Base-by-base conservation (phyloP, 305 asterid genomes). In the Lippia alba region DNA sequence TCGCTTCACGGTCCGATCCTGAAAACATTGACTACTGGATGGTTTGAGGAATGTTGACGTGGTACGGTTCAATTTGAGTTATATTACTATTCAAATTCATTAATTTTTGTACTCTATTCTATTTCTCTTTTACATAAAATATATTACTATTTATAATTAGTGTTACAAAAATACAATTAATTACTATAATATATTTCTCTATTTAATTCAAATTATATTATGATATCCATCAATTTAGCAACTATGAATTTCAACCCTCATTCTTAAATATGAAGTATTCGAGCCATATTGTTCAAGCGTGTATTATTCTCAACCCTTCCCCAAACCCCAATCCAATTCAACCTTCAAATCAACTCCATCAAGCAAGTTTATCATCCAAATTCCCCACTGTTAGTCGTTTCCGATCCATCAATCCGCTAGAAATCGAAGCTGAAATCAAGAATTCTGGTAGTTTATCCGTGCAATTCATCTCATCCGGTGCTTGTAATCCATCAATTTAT, bases 271-370 rank as follows among this genome's bases (percentile, higher is more conserved):
- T 24, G n/a, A 24, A 24, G 30, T 24, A 24, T 72, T 72, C 18
- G 62, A 64, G 82, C 58, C 34, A 53, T 24, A 64, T 49, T 59
- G 49, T 64, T 32, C 41, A n/a, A 68, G 65, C 82, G 78, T 68
- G 79, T 58, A 46, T n/a, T 64, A 45, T 57, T 68, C 66, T 65
- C 72, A 56, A 66, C 78, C 79, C 50, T 12, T 69, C 16, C 71
- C 34, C 10, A 72, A 55, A 66, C 82, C 11, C 69, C 59, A 67
- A 5, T 3, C 46, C 77, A 14, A 59, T 53, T 34, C 50, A 50
- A 53, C 65, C 46, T 67, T 72, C 50, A 40, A 36, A 19, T 8
- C 60, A 16, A 17, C 30, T 18, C 30, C 19, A 70, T 48, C 62
- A 44, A 51, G 56, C 18, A 76, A 32, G 46, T 59, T 61, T 49